phyloP scores from a whole-genome alignment of 495 filamentous ascomycete species.

The Aspergillus baeticus region DNA sequence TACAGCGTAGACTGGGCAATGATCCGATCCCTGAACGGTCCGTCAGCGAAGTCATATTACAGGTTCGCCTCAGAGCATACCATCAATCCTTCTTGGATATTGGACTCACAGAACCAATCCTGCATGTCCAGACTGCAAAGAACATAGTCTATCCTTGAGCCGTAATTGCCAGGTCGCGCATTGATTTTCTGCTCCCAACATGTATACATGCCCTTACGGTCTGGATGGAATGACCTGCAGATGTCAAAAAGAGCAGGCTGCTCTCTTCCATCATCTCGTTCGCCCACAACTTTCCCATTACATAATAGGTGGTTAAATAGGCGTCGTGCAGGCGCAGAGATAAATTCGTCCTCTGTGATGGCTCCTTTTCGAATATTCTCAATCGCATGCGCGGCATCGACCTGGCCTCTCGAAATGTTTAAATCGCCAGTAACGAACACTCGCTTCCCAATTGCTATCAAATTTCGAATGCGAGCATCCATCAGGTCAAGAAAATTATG shows the following conservation, averaged over 20 bases:
- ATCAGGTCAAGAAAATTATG: constrained; percentile 76
- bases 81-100: constrained; percentile 94
- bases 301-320: constrained; percentile 83
- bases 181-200: constrained; percentile 90
- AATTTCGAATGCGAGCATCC: constrained; percentile 79
- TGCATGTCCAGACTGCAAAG: constrained; percentile 79
- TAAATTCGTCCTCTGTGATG: constrained; percentile 63
- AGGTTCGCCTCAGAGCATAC: constrained; percentile 31
- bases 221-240: constrained; percentile 78
- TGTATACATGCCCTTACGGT: constrained; percentile 87
- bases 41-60: constrained; percentile 13
- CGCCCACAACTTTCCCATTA: constrained; percentile 66
- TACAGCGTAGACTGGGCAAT: constrained; percentile 89
- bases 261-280: constrained; percentile 71
- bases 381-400: constrained; percentile 69
- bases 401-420: constrained; percentile 75
- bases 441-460: constrained; percentile 73
- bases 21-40: constrained; percentile 73
- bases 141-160: constrained; percentile 90
- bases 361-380: constrained; percentile 71
- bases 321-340: constrained; percentile 71
- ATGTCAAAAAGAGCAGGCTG: constrained; percentile 80
- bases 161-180: constrained; percentile 85
- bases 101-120: constrained; percentile 79
- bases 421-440: constrained; percentile 87